Evolutionary conservation across 2,329 filamentous ascomycete genomes (phyloP).

Genomic region (Penicillium oxalicum): DNA sequence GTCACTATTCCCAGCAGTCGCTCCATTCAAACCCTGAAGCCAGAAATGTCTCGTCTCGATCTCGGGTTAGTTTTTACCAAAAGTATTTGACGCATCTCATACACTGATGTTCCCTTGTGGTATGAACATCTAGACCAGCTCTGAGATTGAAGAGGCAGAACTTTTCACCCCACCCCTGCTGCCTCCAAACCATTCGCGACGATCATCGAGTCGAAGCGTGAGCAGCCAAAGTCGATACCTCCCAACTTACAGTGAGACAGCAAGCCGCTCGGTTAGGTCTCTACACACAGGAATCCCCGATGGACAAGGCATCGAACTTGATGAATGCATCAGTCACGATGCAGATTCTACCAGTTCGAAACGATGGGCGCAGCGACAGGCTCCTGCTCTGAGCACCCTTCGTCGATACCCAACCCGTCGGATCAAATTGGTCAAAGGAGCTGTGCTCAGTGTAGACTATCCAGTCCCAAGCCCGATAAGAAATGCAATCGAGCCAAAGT

Average conservation of each 20-base stretch:
- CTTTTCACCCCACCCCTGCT: constrained; percentile 1
- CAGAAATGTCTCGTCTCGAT: neutral
- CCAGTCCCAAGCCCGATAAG: constrained; percentile 13
- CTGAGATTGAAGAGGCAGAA: constrained; percentile 5
- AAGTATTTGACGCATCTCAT: neutral
- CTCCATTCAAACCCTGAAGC: neutral
- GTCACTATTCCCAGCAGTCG: neutral
- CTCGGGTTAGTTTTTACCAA: neutral
- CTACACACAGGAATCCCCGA: neutral
- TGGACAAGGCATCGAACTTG: neutral
- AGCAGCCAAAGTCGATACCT: constrained; percentile 2
- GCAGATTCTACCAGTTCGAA: constrained; percentile 5
- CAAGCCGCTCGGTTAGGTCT: constrained; percentile 1
- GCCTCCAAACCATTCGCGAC: neutral
- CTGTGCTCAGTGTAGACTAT: constrained; percentile 13
- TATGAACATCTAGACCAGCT: neutral
- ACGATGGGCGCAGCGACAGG: constrained; percentile 7
- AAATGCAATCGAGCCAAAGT: constrained; percentile 12
- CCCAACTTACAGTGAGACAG: constrained; percentile 2
- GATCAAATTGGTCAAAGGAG: constrained; percentile 12
- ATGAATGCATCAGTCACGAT: constrained; percentile 1
- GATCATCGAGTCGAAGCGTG: neutral
- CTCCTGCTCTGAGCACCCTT: neutral
- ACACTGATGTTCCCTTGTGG: neutral
- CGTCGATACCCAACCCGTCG: constrained; percentile 13